A percentile compares a stretch with the other conserved stretches of the same genome.
Evolutionary conservation across 495 filamentous ascomycete species (phyloP).

Genomic region (Cryomyces antarcticus): DNA sequence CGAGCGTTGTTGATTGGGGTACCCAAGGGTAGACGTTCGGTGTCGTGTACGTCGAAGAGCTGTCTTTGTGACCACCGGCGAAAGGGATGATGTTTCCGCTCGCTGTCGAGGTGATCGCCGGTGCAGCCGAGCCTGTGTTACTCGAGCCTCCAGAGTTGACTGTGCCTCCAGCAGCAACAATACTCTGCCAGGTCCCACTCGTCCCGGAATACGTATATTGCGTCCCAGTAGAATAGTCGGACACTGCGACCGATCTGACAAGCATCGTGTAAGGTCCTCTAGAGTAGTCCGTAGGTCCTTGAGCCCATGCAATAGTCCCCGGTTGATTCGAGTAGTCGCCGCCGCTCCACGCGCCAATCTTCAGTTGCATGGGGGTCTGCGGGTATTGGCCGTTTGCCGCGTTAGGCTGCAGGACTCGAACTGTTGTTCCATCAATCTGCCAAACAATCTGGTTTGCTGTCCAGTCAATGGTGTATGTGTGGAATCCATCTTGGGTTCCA

Average conservation of each 20-base stretch:
- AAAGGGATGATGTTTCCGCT: slow-evolving; percentile 38
- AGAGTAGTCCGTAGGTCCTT: slow-evolving; percentile 59
- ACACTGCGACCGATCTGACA: slow-evolving; percentile 52
- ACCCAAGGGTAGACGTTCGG: slow-evolving; percentile 45
- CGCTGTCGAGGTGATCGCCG: slow-evolving; percentile 33
- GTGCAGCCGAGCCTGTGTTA: slow-evolving; percentile 23
- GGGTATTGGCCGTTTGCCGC: slow-evolving; percentile 55
- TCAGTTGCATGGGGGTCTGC: slow-evolving; percentile 76
- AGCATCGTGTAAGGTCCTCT: slow-evolving; percentile 71
- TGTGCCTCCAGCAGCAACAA: slow-evolving; percentile 52
- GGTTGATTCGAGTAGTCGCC: slow-evolving; percentile 52
- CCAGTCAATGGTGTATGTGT: slow-evolving; percentile 90
- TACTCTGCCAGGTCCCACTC: slow-evolving; percentile 59
- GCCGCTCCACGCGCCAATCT: slow-evolving; percentile 72
- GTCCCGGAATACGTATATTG: slow-evolving; percentile 61
- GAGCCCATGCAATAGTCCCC: slow-evolving; percentile 79
- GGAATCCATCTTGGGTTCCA: slow-evolving; percentile 41
- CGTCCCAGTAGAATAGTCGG: slow-evolving; percentile 79
- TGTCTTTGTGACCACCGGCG: slow-evolving; percentile 40
- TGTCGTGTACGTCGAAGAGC: slow-evolving; percentile 22
- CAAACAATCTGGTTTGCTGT: slow-evolving; percentile 54
- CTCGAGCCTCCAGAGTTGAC: slow-evolving; percentile 32
- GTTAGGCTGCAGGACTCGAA: slow-evolving; percentile 45
- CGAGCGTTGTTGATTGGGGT: slow-evolving; percentile 16
- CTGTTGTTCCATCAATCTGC: slow-evolving; percentile 51